Base-by-base conservation (phyloP, 768 basidiomycete species). In the Sistotremastrum niveocremeum region DNA sequence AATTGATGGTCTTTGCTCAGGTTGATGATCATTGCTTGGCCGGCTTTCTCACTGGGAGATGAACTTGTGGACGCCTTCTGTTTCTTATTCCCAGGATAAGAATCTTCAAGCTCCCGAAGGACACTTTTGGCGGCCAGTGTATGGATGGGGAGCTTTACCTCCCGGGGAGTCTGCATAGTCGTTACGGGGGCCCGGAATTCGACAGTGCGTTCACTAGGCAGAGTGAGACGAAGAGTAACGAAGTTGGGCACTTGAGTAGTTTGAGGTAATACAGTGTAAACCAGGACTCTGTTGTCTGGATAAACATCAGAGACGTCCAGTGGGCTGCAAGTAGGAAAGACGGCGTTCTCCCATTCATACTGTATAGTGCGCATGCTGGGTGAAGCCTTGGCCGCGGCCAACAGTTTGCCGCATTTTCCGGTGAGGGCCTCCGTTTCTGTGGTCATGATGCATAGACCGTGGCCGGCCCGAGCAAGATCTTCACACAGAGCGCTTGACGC, bases 1-100 rank as follows among this genome's bases (percentile, higher is more conserved):
- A 81, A 64, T 46, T 71, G 69, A 50, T 79, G 78, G 31, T 57
- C 58, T 48, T 66, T 58, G 4, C 74, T 77, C 1, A 80, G 64
- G 34, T 66, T 63, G 7, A 77, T 55, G 32, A 79, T 73, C 3
- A 65, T 63, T 3, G 69, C 69, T 55, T 20, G 20, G 2, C 20
- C 20, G 20, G 20, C 20, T 20, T 20, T 2, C 0, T 63, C 65
- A 2, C 59, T 56, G 1, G 20, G 1, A 20, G 2, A 20, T 20
- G 20, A 20, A 20, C 20, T 20, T 4, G 63, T 49, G 7, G 44
- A 49, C 3, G 65, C 66, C 28, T 67, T 58, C n/a, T 59, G 61
- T 12, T 60, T 61, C 20, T 47, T 53, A 4, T 49, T 46, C 30
- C 20, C 20, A 20, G 20, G 11, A 34, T 31, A 5, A 6, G 42